Evolutionary conservation across 768 basidiomycete species (phyloP).

Genomic region (Vararia minispora): DNA sequence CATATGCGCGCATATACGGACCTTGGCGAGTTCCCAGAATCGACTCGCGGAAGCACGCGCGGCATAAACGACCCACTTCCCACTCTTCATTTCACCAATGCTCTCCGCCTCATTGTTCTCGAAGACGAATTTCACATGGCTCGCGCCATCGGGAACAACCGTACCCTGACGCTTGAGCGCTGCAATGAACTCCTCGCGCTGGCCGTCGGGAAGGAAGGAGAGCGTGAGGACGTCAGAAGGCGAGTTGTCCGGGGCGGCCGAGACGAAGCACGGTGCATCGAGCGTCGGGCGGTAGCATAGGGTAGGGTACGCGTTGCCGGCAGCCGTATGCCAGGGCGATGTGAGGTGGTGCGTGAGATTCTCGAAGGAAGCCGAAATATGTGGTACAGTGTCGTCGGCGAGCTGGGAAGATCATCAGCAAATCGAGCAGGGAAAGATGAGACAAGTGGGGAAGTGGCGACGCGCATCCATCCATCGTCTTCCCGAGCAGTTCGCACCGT

Average conservation of each 20-base stretch:
- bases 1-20: too few relatives aligned
- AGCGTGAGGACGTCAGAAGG: slow-evolving; percentile 35
- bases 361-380: slow-evolving; percentile 32
- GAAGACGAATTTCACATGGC: slow-evolving; percentile 39
- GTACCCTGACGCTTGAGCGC: slow-evolving; percentile 23
- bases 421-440: neutral
- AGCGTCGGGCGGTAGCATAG: slow-evolving; percentile 35
- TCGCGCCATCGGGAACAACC: slow-evolving; percentile 22
- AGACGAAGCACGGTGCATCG: slow-evolving; percentile 30
- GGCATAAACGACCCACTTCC: slow-evolving; percentile 88
- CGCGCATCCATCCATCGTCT: neutral
- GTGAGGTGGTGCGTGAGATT: slow-evolving; percentile 42
- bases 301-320: slow-evolving; percentile 36
- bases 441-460: neutral
- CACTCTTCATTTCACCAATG: slow-evolving; percentile 66
- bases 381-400: slow-evolving; percentile 23
- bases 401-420: slow-evolving; percentile 7
- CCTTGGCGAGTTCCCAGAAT: slow-evolving; percentile 82
- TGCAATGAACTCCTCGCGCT: slow-evolving; percentile 40
- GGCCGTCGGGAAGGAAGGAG: slow-evolving; percentile 36
- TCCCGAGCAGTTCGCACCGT: slow-evolving; percentile 3
- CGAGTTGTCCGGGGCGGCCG: slow-evolving; percentile 22
- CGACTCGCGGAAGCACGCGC: slow-evolving; percentile 60
- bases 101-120: slow-evolving; percentile 36
- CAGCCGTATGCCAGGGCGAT: slow-evolving; percentile 25